Percentiles rank a stretch among this genome's conserved stretches.
Evolutionary conservation across 2,329 filamentous ascomycete genomes (phyloP).

Genomic region (Penicillium sp.): DNA sequence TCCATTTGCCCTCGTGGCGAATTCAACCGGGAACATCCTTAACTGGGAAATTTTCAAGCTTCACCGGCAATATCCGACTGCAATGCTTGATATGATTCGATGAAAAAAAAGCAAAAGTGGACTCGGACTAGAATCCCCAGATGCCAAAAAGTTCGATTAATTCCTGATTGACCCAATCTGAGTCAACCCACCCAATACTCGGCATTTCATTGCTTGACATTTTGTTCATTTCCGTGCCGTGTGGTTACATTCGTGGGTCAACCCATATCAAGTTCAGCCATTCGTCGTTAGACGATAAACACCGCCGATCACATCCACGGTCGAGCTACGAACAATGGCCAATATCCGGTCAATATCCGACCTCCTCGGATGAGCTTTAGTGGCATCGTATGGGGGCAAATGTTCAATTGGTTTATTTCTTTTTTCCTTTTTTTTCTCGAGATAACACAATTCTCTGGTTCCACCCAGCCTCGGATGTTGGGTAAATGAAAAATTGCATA

Average conservation of each 20-base stretch:
- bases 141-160: background rate
- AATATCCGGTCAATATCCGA: constrained; percentile 11
- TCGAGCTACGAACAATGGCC: constrained; percentile 19
- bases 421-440: constrained; percentile 3
- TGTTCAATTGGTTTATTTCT: background rate
- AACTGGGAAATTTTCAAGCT: constrained; percentile 7
- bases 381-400: background rate
- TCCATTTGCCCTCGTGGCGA: constrained; percentile 1
- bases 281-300: constrained; percentile 11
- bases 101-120: constrained; percentile 11
- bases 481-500: constrained; percentile 18
- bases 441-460: constrained; percentile 5
- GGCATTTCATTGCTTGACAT: background rate
- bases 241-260: constrained; percentile 32
- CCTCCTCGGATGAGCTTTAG: constrained; percentile 13
- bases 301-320: constrained; percentile 24
- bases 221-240: constrained; percentile 11
- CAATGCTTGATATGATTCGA: constrained; percentile 8
- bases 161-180: constrained; percentile 10
- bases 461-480: constrained; percentile 20
- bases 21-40: background rate
- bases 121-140: constrained; percentile 12
- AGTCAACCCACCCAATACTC: background rate
- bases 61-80: constrained; percentile 17
- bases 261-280: background rate